Evolutionary conservation across 805 yeast genomes (phyloP).

Genomic region (Kodamaea lidongshanica): DNA sequence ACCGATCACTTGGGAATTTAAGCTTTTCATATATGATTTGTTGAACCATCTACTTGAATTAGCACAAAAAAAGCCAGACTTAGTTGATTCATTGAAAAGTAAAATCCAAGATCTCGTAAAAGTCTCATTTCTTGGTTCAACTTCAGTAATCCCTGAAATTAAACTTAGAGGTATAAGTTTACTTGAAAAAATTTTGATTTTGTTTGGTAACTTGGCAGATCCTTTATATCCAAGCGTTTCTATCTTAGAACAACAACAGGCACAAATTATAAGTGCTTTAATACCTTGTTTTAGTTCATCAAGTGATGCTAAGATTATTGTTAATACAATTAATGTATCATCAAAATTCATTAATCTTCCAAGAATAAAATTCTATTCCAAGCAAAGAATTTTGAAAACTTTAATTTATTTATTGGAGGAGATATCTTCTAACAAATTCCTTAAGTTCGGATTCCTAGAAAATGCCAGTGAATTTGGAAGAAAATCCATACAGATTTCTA

Average conservation of each 20-base stretch:
- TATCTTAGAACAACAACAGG: slow-evolving; percentile 85
- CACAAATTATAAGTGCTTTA: slow-evolving; percentile 84
- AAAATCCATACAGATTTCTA: slow-evolving; percentile 51
- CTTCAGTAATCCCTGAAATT: slow-evolving; percentile 57
- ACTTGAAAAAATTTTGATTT: slow-evolving; percentile 54
- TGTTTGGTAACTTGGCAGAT: slow-evolving; percentile 58
- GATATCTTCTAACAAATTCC: slow-evolving; percentile 33
- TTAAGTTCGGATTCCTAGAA: slow-evolving; percentile 53
- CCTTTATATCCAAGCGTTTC: slow-evolving; percentile 68
- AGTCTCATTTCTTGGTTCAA: slow-evolving; percentile 74
- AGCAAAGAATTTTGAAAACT: slow-evolving; percentile 51
- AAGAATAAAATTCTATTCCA: slow-evolving; percentile 38
- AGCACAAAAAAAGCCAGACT: slow-evolving; percentile 36
- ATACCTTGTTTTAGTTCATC: slow-evolving; percentile 77
- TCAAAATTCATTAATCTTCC: slow-evolving; percentile 61
- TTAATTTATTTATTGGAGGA: slow-evolving; percentile 64
- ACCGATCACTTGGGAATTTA: slow-evolving; percentile 54
- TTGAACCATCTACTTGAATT: slow-evolving; percentile 38
- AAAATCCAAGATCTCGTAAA: slow-evolving; percentile 63
- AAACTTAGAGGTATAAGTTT: slow-evolving; percentile 62
- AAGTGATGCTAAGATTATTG: slow-evolving; percentile 66
- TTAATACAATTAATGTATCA: slow-evolving; percentile 69
- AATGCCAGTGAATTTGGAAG: slow-evolving; percentile 40
- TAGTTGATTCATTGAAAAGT: slow-evolving; percentile 38
- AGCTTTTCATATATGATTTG: slow-evolving; percentile 41